phyloP scores from a whole-genome alignment of 2,329 filamentous ascomycete species.

The Colletotrichum sp. region DNA sequence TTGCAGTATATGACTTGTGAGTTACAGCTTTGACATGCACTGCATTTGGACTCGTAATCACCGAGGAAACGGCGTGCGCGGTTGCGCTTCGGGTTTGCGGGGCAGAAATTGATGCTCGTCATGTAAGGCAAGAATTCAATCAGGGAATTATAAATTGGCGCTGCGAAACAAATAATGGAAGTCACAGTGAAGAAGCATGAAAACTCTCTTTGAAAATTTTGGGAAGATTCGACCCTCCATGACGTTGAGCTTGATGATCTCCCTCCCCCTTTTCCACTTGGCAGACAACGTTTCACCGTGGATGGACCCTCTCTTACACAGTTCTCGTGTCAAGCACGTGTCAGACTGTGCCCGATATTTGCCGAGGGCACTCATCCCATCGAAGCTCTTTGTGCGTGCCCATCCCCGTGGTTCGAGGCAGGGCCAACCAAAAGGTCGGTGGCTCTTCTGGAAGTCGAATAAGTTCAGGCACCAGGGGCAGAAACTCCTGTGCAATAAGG shows the following conservation, averaged over 20 bases:
- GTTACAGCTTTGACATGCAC: neutral
- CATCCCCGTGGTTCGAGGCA: neutral
- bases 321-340: neutral
- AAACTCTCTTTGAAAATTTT: neutral
- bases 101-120: neutral
- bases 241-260: neutral
- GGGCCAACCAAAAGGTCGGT: neutral
- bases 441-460: neutral
- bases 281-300: neutral
- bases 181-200: neutral
- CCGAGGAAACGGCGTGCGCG: neutral
- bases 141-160: neutral
- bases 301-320: neutral
- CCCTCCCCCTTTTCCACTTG: neutral
- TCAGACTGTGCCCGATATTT: neutral
- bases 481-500: neutral
- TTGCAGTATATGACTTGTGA: neutral
- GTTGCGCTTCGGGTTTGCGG: neutral
- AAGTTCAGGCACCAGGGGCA: neutral
- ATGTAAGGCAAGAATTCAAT: neutral
- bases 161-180: neutral
- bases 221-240: neutral
- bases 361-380: neutral
- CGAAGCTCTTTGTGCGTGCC: neutral
- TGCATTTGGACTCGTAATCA: neutral